Base-by-base conservation (phyloP, 202 grass and related monocot genomes). In the Cymbopogon flexuosus region DNA sequence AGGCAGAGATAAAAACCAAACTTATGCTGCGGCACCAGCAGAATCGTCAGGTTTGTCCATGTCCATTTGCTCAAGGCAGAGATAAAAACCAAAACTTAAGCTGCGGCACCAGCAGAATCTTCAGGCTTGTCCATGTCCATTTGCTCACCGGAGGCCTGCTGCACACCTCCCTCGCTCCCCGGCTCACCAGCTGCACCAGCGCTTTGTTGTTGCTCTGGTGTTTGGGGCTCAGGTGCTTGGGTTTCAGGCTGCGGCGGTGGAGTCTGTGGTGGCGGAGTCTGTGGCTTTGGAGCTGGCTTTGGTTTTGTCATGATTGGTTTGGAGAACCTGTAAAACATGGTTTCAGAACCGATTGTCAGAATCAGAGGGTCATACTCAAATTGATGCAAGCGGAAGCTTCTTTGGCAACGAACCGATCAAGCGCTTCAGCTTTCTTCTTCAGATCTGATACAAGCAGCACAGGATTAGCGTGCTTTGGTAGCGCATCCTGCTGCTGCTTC, bases 281-380 rank as follows among this genome's bases (percentile, higher is more conserved):
- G 88, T 3, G 84, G 88, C 75, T 97, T 93, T 0, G 88, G 93
- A 18, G 86, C 88, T 21, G 9, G 39, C 39, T 41, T 41, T 41
- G 39, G 39, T 68, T 91, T 97, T 30, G 84, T 93, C 93, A 97
- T 93, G 66, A 93, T 93, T 0, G 88, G 86, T 79, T 86, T 97
- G 83, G 90, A 92, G 33, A 89, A 89, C 88, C 90, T 96, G 65
- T 67, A 63, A 66, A 72, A 39, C 52, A 75, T 24, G 57, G 21
- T 41, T 67, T 18, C 23, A 45, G 41, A 7, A 49, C 16, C 10
- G 36, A 40, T 40, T 29, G 10, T 72, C 57, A 19, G 58, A 43
- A 47, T 21, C 22, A 51, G 7, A 0, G 1, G 6, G 10, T 10
- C 19, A 11, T 9, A 29, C 13, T 51, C 16, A 51, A 18, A 51